Evolutionary conservation across 108 stramenopile species (phyloP).

Genomic region (Cafeteria roenbergensis): DNA sequence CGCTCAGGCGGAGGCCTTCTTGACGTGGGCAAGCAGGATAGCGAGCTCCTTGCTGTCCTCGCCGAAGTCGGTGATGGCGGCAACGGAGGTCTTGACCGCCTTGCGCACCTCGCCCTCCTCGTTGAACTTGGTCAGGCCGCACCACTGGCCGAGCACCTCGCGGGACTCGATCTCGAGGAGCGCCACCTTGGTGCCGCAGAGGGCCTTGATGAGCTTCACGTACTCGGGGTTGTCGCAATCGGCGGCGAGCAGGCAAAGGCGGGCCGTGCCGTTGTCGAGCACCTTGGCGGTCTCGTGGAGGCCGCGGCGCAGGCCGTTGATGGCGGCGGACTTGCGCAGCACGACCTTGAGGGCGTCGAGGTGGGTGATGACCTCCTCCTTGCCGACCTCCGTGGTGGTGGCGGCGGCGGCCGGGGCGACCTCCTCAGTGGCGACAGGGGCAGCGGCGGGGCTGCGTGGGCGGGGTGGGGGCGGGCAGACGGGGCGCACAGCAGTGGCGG

Average conservation of each 20-base stretch:
- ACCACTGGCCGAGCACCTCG: conserved; percentile 89
- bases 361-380: conserved; percentile 73
- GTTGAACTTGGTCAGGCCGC: conserved; percentile 91
- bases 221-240: conserved; percentile 98
- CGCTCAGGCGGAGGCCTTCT: too few species aligned
- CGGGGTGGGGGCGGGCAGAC: too few species aligned
- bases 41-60: conserved; percentile 87
- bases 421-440: not conserved
- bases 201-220: conserved; percentile 64
- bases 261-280: conserved; percentile 82
- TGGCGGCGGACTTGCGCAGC: conserved; percentile 88
- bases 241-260: conserved; percentile 94
- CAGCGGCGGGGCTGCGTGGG: not conserved
- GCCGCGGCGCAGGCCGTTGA: conserved; percentile 91
- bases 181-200: conserved; percentile 60
- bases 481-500: too few species aligned
- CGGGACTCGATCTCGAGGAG: conserved; percentile 90
- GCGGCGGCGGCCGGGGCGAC: not conserved
- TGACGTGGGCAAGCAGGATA: too few species aligned
- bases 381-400: not conserved
- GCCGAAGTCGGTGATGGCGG: conserved; percentile 96
- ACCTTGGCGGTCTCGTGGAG: conserved; percentile 98
- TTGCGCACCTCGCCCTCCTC: conserved; percentile 80
- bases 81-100: conserved; percentile 86
- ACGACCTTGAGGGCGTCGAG: conserved; percentile 94